Conservation (phyloP, 2,329 filamentous ascomycete genomes). For the Aureobasidium sp. region DNA sequence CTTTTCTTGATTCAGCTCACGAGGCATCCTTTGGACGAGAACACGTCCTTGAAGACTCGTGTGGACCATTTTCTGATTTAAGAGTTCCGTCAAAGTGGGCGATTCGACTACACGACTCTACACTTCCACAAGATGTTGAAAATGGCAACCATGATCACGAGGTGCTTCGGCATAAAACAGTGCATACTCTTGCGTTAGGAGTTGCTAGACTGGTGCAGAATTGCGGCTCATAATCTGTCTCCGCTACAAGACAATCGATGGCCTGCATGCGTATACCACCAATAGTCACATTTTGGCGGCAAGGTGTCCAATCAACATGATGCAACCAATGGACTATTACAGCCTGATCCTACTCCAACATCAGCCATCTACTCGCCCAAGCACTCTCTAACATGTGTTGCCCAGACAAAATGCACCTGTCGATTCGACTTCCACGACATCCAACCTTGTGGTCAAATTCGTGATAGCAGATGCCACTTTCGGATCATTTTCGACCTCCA, state of each 20-base stretch:
- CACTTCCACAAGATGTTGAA: neutral
- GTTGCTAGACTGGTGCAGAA: no score
- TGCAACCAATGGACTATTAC: neutral
- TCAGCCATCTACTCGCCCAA: neutral
- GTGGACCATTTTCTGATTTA: no score
- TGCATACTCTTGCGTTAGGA: no score
- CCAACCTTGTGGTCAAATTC: neutral
- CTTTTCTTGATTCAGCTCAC: neutral
- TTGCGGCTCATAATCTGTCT: neutral
- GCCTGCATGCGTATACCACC: neutral
- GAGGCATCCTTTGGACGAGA: neutral
- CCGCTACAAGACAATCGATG: neutral
- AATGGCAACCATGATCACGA: neutral
- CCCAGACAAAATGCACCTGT: neutral
- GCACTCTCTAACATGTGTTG: neutral
- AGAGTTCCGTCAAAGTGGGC: neutral
- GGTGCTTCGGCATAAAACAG: neutral
- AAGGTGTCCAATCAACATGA: conserved; percentile 1
- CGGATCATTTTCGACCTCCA: neutral
- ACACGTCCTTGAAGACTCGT: neutral
- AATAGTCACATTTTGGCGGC: neutral
- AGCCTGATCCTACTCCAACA: conserved; percentile 1
- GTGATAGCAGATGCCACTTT: neutral
- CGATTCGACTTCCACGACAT: neutral
- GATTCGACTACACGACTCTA: neutral